Evolutionary conservation across 257 asterid genomes (phyloP).

Genomic region (Rubia yunnanensis): DNA sequence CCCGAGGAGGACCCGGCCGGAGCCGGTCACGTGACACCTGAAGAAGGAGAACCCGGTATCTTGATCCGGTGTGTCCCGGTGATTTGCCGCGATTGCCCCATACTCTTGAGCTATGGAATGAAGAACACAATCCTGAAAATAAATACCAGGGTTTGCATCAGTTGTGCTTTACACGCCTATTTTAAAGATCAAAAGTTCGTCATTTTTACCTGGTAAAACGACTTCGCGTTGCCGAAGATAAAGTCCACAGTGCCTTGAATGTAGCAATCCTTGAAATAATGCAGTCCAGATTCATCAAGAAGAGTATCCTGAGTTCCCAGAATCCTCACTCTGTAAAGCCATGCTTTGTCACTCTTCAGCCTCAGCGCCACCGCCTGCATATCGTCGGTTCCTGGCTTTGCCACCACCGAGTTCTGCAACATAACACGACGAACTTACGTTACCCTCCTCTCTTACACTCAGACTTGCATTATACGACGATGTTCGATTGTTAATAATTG

Average conservation of each 20-base stretch:
- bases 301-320: slow-evolving; percentile 85
- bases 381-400: slow-evolving; percentile 28
- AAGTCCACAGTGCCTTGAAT: slow-evolving; percentile 73
- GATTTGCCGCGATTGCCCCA: slow-evolving; percentile 71
- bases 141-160: not conserved
- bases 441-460: too few relatives aligned
- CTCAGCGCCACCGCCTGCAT: slow-evolving; percentile 78
- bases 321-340: slow-evolving; percentile 51
- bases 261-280: slow-evolving; percentile 49
- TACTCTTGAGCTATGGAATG: slow-evolving; percentile 31
- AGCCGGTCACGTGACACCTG: slow-evolving; percentile 45
- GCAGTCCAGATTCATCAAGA: slow-evolving; percentile 51
- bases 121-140: slow-evolving; percentile 42
- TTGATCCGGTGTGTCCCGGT: slow-evolving; percentile 36
- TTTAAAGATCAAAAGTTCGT: not conserved
- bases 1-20: slow-evolving; percentile 42
- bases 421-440: not conserved
- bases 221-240: slow-evolving; percentile 68
- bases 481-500: not conserved
- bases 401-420: slow-evolving; percentile 48
- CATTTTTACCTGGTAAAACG: slow-evolving; percentile 50
- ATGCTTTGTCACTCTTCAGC: slow-evolving; percentile 52
- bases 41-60: slow-evolving; percentile 82
- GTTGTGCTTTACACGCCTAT: not conserved
- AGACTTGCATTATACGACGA: not conserved